Percentiles rank a stretch among this genome's conserved stretches.
Conservation (phyloP, 805 yeast genomes). For the Pichia heedii region DNA sequence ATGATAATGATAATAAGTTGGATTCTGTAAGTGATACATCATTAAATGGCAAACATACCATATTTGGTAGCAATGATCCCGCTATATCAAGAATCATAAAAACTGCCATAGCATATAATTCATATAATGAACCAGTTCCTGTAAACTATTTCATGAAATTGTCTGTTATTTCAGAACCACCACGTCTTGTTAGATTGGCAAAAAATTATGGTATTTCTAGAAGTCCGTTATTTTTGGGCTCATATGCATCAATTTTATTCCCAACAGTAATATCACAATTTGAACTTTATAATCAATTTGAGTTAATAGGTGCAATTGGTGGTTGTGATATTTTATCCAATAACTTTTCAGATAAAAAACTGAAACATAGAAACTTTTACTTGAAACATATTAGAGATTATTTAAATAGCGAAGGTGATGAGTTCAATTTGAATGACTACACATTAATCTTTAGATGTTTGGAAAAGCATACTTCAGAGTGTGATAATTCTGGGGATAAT, state of each 20-base stretch:
- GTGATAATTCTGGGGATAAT: not conserved
- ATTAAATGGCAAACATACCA: not conserved
- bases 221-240: conserved; percentile 52
- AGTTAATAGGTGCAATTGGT: conserved; percentile 49
- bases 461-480: too few relatives aligned
- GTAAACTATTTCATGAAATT: conserved; percentile 50
- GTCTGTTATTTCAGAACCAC: conserved; percentile 60
- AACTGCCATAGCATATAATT: conserved; percentile 38
- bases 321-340: conserved; percentile 16
- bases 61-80: conserved; percentile 8
- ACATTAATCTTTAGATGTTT: conserved; percentile 54
- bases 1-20: too few relatives aligned
- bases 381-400: conserved; percentile 53
- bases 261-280: conserved; percentile 48
- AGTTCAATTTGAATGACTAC: conserved; percentile 41
- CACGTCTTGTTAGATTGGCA: conserved; percentile 36
- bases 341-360: conserved; percentile 3
- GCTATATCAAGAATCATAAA: conserved; percentile 10
- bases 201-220: conserved; percentile 36
- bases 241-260: conserved; percentile 57
- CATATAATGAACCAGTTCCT: conserved; percentile 32
- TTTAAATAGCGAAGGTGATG: conserved; percentile 49
- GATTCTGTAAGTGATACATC: not conserved
- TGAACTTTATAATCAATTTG: conserved; percentile 44
- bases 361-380: conserved; percentile 34